phyloP scores from a whole-genome alignment of 495 filamentous ascomycete species.

The Aspergillus nanangensis region DNA sequence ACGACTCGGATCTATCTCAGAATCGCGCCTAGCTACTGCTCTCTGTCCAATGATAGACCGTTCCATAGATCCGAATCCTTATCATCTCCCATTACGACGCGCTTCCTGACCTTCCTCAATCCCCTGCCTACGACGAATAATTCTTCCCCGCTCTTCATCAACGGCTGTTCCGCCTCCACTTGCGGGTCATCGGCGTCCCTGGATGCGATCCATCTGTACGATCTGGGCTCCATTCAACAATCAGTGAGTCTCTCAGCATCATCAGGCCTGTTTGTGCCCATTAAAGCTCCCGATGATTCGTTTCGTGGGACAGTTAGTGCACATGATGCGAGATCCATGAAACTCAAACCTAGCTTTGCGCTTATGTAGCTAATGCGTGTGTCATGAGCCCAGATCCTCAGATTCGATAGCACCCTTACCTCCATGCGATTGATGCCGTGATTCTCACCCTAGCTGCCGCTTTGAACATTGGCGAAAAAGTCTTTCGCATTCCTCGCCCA shows the following conservation, averaged over 20 bases:
- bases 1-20: no score
- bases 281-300: background rate
- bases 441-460: background rate
- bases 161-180: constrained; percentile 14
- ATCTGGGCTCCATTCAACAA: background rate
- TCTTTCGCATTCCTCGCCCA: background rate
- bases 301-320: background rate
- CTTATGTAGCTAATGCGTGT: constrained; percentile 8
- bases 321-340: background rate
- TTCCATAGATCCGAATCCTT: no score
- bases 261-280: background rate
- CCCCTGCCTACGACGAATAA: no score
- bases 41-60: no score
- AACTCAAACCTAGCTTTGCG: constrained; percentile 3
- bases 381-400: constrained; percentile 6
- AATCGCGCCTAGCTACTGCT: no score
- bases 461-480: background rate
- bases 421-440: background rate
- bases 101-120: background rate
- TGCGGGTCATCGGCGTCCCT: constrained; percentile 11
- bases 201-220: constrained; percentile 1
- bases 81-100: constrained; percentile 1
- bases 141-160: constrained; percentile 4
- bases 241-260: constrained; percentile 1
- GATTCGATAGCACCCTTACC: background rate